Evolutionary conservation across 1,284 basidiomycete species (phyloP).

Genomic region (Malassezia vespertilionis): DNA sequence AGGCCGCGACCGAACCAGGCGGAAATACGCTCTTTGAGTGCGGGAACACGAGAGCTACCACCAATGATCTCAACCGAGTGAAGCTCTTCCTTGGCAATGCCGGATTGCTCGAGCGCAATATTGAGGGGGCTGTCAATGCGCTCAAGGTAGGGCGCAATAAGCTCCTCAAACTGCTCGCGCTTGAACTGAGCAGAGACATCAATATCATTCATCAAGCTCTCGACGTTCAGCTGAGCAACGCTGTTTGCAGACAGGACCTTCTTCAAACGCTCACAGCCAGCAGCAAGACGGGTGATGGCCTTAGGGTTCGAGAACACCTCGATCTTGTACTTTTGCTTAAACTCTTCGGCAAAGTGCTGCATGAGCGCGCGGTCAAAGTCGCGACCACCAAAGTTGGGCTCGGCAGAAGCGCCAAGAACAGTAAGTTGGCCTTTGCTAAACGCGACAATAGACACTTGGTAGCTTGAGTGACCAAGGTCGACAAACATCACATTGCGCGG

Average conservation of each 20-base stretch:
- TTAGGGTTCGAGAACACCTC: conserved; percentile 45
- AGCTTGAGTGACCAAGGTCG: conserved; percentile 46
- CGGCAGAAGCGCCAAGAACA: conserved; percentile 40
- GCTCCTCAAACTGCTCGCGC: conserved; percentile 44
- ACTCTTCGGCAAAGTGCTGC: conserved; percentile 44
- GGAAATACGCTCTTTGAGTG: conserved; percentile 40
- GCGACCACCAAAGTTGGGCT: conserved; percentile 46
- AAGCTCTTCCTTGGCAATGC: conserved; percentile 42
- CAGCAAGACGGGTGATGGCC: conserved; percentile 44
- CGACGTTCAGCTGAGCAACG: conserved; percentile 45
- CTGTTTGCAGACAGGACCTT: conserved; percentile 48
- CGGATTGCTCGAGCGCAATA: conserved; percentile 36
- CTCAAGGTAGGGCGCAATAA: conserved; percentile 41
- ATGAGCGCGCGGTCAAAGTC: conserved; percentile 47
- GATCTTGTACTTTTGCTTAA: conserved; percentile 48
- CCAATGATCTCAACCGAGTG: conserved; percentile 44
- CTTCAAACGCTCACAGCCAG: conserved; percentile 46
- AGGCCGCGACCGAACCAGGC: conserved; percentile 35
- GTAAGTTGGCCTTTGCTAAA: conserved; percentile 47
- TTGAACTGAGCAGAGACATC: conserved; percentile 45
- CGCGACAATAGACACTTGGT: conserved; percentile 46
- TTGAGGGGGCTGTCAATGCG: conserved; percentile 35
- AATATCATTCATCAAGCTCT: conserved; percentile 46
- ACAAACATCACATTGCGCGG: conserved; percentile 46
- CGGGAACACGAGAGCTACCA: conserved; percentile 44